phyloP scores from a whole-genome alignment of 192 early-diverging fungal species.

The Rhizoclosmatium sp. region DNA sequence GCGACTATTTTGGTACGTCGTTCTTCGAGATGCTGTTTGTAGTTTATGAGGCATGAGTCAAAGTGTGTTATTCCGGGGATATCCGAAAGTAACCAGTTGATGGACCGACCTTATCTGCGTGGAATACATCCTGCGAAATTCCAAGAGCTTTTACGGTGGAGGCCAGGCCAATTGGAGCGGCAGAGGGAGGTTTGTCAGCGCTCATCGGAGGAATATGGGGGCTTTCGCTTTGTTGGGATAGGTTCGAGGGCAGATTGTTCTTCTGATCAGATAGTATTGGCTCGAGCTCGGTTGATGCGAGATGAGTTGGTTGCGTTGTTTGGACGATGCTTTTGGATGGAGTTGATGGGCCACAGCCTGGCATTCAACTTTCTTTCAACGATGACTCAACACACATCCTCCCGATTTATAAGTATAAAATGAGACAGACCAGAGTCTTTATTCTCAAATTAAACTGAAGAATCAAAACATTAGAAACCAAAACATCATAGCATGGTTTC shows the following conservation, averaged over 20 bases:
- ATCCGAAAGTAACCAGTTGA: neutral
- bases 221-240: too few relatives aligned
- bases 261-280: too few relatives aligned
- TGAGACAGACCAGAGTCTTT: neutral
- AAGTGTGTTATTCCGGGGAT: neutral
- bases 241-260: too few relatives aligned
- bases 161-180: too few relatives aligned
- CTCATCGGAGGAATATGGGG: too few relatives aligned
- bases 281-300: too few relatives aligned
- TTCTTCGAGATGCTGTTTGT: constrained; percentile 22
- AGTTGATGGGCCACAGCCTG: neutral
- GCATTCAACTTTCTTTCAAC: neutral
- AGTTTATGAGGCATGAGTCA: too few relatives aligned
- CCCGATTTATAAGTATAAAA: neutral
- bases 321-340: neutral
- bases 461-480: constrained; percentile 3
- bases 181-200: too few relatives aligned
- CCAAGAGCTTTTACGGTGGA: neutral
- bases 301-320: neutral
- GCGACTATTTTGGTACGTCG: constrained; percentile 53
- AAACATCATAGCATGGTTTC: too few relatives aligned
- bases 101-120: constrained; percentile 8
- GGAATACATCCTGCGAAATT: constrained; percentile 24
- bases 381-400: neutral
- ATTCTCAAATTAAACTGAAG: neutral